Percentiles rank a stretch among this genome's conserved stretches.
phyloP scores from a whole-genome alignment of 2,329 filamentous ascomycete species.

The Xylariaceae sp. region DNA sequence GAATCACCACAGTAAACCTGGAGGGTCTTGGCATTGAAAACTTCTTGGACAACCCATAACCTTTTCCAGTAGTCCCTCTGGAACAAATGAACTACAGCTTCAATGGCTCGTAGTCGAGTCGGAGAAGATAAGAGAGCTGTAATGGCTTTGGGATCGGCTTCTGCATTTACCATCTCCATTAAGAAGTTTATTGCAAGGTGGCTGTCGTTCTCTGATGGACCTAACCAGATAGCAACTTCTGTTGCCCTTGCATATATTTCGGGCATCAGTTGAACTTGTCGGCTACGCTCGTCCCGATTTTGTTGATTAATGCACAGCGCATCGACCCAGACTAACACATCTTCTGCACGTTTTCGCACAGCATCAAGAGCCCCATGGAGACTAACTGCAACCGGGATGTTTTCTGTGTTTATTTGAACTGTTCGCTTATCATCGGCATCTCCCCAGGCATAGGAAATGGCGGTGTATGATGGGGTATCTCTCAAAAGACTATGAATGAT shows the following conservation, averaged over 20 bases:
- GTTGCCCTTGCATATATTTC: conserved; percentile 29
- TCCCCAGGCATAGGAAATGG: conserved; percentile 18
- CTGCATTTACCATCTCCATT: conserved; percentile 2
- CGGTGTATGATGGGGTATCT: conserved; percentile 5
- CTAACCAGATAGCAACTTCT: conserved; percentile 32
- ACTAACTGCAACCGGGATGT: conserved; percentile 26
- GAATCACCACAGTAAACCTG: conserved; percentile 36
- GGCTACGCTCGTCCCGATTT: conserved; percentile 21
- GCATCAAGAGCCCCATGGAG: conserved; percentile 30
- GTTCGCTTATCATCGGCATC: conserved; percentile 13
- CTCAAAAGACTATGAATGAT: conserved; percentile 11
- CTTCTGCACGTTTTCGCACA: conserved; percentile 16
- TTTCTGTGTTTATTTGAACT: conserved; percentile 1
- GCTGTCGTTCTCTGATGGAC: conserved; percentile 25
- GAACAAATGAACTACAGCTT: conserved; percentile 40
- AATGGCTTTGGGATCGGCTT: conserved; percentile 7
- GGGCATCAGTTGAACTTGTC: conserved; percentile 27
- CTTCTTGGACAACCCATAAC: conserved; percentile 43
- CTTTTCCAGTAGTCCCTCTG: conserved; percentile 45
- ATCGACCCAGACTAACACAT: conserved; percentile 36
- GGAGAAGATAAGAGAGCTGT: conserved; percentile 23
- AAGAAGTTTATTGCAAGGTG: conserved; percentile 24
- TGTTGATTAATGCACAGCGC: conserved; percentile 38
- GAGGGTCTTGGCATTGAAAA: conserved; percentile 32
- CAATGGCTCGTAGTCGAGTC: conserved; percentile 7